Percentiles rank a stretch among this genome's conserved stretches.
phyloP scores from a whole-genome alignment of 805 yeast genomes.

The Candida boleticola region DNA sequence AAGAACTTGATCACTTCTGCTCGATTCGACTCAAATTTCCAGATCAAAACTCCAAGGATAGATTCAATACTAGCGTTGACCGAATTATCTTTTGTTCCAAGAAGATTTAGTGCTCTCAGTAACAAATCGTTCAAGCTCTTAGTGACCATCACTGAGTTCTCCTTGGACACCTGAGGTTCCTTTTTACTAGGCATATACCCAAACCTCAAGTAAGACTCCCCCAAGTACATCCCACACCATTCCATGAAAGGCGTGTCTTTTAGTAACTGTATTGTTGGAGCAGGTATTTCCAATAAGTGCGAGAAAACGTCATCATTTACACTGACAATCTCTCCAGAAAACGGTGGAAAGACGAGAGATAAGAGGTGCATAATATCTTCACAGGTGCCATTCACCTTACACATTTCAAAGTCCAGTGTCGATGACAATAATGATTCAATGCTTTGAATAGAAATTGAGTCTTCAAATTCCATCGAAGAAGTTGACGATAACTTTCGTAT shows the following conservation, averaged over 20 bases:
- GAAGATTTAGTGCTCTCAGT: conserved; percentile 17
- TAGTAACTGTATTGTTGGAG: not conserved
- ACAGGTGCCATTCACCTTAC: not conserved
- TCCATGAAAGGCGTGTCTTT: not conserved
- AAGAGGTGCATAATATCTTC: not conserved
- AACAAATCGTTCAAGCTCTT: conserved; percentile 25
- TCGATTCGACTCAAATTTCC: conserved; percentile 18
- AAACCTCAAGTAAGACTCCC: conserved; percentile 20
- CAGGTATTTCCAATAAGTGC: not conserved
- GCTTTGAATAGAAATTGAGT: too few species aligned
- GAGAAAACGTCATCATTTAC: not conserved
- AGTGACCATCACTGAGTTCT: conserved; percentile 16
- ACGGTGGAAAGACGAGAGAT: conserved; percentile 3
- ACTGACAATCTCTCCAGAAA: conserved; percentile 3
- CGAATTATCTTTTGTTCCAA: conserved; percentile 14
- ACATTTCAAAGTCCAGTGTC: not conserved
- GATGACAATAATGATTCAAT: not conserved
- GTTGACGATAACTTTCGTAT: not conserved
- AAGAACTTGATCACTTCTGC: conserved; percentile 18
- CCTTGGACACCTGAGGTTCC: conserved; percentile 7
- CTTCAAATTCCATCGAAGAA: too few species aligned
- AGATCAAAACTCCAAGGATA: conserved; percentile 35
- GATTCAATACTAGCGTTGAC: conserved; percentile 6
- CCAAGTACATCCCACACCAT: conserved; percentile 24
- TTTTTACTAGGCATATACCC: too few species aligned